These are phyloP conservation scores for Drosera capensis DNA, from an alignment of 148 eudicot species.

Conservation along the genomic window DNA sequence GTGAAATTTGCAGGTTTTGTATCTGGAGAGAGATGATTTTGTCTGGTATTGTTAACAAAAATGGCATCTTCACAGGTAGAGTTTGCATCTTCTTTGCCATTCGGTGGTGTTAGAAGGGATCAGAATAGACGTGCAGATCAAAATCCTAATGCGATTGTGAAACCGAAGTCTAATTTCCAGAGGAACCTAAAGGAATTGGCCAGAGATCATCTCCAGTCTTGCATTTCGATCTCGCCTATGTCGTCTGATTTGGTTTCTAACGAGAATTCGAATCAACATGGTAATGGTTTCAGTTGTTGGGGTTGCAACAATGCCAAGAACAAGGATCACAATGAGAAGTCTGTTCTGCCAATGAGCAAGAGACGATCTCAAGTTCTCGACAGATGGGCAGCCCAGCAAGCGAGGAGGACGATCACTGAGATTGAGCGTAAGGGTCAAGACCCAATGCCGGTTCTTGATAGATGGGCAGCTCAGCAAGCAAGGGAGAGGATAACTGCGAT, in stretches of 20 bases:
- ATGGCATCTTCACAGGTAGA: neutral
- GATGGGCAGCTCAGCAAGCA: constrained; percentile 9
- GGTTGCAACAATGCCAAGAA: neutral
- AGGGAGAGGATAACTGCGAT: constrained; percentile 7
- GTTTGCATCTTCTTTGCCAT: neutral
- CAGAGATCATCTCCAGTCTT: neutral
- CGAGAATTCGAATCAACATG: neutral
- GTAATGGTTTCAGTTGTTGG: neutral
- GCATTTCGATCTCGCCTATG: neutral
- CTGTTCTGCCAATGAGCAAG: neutral
- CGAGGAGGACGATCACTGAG: neutral
- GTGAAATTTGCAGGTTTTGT: too few species aligned
- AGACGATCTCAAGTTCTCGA: neutral
- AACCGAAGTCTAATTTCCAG: neutral
- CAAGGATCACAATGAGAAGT: neutral
- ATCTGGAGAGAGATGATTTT: too few species aligned
- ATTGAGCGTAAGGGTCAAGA: too few species aligned
- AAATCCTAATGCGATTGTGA: neutral
- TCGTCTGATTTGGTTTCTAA: neutral
- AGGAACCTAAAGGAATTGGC: neutral
- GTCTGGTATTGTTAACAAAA: too few species aligned
- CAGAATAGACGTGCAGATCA: neutral
- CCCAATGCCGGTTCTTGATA: constrained; percentile 6
- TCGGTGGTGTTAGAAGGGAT: neutral
- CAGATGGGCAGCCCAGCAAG: neutral